Percentiles rank a stretch among this genome's conserved stretches.
Evolutionary conservation across 176 grass and related monocot genomes (phyloP).

Genomic region (Cenchrus fungigraminus): DNA sequence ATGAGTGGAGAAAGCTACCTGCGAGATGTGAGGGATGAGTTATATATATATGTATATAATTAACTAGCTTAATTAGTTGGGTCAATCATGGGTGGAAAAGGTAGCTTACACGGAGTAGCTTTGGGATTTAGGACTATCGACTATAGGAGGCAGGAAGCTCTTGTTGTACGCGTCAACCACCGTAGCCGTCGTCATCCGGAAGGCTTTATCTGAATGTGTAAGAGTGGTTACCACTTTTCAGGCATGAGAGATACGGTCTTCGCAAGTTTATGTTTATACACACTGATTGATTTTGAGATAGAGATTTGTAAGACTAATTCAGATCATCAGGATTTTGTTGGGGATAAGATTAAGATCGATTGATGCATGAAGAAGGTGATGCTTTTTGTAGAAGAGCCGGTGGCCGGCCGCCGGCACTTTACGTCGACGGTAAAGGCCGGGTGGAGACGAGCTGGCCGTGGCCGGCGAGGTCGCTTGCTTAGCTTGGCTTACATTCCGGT

Average conservation of each 20-base stretch:
- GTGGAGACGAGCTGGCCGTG: conserved; percentile 12
- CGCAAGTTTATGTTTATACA: not conserved
- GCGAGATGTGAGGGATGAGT: not conserved
- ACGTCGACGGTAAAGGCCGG: conserved; percentile 41
- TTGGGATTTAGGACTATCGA: no score
- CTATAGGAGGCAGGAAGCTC: not conserved
- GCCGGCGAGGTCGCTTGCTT: not conserved
- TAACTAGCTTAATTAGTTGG: not conserved
- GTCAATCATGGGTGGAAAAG: not conserved
- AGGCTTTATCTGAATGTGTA: not conserved
- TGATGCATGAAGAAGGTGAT: not conserved
- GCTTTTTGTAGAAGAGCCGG: not conserved
- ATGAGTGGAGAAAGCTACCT: conserved; percentile 6
- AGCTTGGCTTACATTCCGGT: conserved; percentile 31
- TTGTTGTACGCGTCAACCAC: conserved; percentile 28
- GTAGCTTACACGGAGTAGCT: not conserved
- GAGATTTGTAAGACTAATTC: conserved; percentile 13
- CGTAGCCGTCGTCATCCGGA: not conserved
- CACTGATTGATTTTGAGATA: not conserved
- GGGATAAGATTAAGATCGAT: not conserved
- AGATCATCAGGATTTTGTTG: not conserved
- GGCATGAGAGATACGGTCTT: not conserved
- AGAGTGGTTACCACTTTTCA: conserved; percentile 25
- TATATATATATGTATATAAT: not conserved
- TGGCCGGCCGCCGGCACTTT: conserved; percentile 39